These are phyloP conservation scores for Testicularia cyperi DNA, from an alignment of 1,284 basidiomycete species.

Conservation along the genomic window DNA sequence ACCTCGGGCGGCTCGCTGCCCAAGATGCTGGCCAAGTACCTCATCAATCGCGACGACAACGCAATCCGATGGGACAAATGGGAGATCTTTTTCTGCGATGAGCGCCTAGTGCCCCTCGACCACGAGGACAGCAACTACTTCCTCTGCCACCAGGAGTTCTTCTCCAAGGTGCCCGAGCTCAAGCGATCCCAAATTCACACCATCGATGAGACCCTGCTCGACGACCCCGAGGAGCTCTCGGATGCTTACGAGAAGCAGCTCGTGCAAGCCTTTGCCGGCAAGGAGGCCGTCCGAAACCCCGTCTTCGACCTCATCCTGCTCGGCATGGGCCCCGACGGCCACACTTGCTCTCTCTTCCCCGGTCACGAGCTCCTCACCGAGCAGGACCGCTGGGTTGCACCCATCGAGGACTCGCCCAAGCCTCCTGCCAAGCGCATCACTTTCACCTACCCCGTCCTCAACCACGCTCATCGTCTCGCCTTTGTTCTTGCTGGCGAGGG, in stretches of 20 bases:
- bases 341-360: slow-evolving; percentile 95
- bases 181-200: slow-evolving; percentile 74
- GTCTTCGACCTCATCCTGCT: slow-evolving; percentile 60
- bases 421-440: slow-evolving; percentile 81
- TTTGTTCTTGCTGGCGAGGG: slow-evolving; percentile 83
- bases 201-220: slow-evolving; percentile 71
- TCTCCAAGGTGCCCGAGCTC: slow-evolving; percentile 81
- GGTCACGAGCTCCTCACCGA: slow-evolving; percentile 81
- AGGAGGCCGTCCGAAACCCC: slow-evolving; percentile 56
- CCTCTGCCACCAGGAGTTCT: slow-evolving; percentile 75
- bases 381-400: slow-evolving; percentile 89
- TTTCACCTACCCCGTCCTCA: slow-evolving; percentile 59
- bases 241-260: slow-evolving; percentile 91
- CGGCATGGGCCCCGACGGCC: slow-evolving; percentile 71
- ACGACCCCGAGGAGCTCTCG: slow-evolving; percentile 75
- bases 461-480: slow-evolving; percentile 71
- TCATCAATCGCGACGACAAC: slow-evolving; percentile 70
- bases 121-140: slow-evolving; percentile 87
- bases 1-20: slow-evolving; percentile 91
- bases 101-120: slow-evolving; percentile 90
- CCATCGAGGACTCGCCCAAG: slow-evolving; percentile 88
- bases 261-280: slow-evolving; percentile 73
- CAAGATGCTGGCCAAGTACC: slow-evolving; percentile 72
- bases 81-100: slow-evolving; percentile 98
- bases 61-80: slow-evolving; percentile 90